Base-by-base conservation (phyloP, 805 yeast species). In the Metschnikowia aberdeeniae region DNA sequence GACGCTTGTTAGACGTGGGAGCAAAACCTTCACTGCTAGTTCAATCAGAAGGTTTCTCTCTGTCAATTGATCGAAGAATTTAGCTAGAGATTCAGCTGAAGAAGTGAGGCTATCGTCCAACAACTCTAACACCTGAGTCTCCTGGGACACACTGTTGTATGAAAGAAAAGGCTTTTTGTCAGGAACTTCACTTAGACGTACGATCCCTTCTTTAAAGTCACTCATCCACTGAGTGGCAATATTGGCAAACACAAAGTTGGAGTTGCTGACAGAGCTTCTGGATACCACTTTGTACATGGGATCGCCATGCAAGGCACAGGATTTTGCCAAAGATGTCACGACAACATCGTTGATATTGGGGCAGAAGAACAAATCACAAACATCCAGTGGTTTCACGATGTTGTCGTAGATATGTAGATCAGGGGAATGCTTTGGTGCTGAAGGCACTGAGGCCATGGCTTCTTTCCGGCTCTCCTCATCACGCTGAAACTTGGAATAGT, bases 361-460 rank as follows among this genome's bases (percentile, higher is more conserved):
- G 9, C 52, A 55, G 5, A 64, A 54, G n/a, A 66, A 49, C 12
- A 67, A 44, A 44, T 69, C 74, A n/a, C 66, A 60, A 3, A 64
- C 56, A 35, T 58, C 58, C 24, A 63, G 62, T 0, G 76, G 75
- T 34, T 60, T 57, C 12, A 58, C 49, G 36, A 71, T 65, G 28
- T 68, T 63, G 17, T 34, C 36, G 37, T 39, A 52, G 9, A 51
- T 42, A 11, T 36, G 30, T 10, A 17, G 31, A 9, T 32, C 37
- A 50, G 58, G 37, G 4, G 46, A 49, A 19, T 51, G 41, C 2
- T 36, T 40, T 12, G 70, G 70, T 46, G 50, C 58, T 28, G 55
- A 40, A 1, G 74, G 75, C 5, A 70, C 63, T 3, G 69, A 67
- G 2, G 63, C 64, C n/a, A 45, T 53, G 40, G 63, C 59, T 31